Base-by-base conservation (phyloP, 306 rosid genomes). In the Cicer yamashitae region DNA sequence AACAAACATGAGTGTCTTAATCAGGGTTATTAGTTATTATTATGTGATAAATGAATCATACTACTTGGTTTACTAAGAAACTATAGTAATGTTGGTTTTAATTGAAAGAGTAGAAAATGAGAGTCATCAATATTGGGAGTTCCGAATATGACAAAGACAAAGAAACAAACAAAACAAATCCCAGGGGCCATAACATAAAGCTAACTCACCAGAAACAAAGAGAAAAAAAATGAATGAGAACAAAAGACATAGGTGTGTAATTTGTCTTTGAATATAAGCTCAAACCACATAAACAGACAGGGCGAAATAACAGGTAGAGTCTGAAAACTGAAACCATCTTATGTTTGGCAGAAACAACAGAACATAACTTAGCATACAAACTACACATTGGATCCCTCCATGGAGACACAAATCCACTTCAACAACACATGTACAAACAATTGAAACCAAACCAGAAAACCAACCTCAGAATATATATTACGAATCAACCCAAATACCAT, bases 341-440 rank as follows among this genome's bases (percentile, higher is more conserved):
- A 30, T 47, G 76, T 77, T 48, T 58, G 52, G 79, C 61, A 50
- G 74, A 78, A 69, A 52, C 81, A 76, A 76, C 60, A 70, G 8
- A 65, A 41, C 40, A 43, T 18, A 66, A 44, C 22, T 77, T 7
- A 12, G 61, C 67, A 47, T 45, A 9, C 11, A 37, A 47, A 66
- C 54, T 57, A 77, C 60, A 71, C 86, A 75, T 72, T 73, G 93
- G 87, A 90, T 80, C 87, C 92, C 90, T 83, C 80, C 65, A 70
- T 69, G 77, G 82, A 82, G 82, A 82, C 84, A 79, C 87, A 79
- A 14, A 73, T 64, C 54, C 80, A 79, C 62, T 63, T 68, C 63
- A 80, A 82, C 52, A 22, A 47, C 79, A 51, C 48, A 50, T 67
- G 71, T 67, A 56, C 10, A 45, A 77, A 25, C 44, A 57, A 73